A percentile compares a stretch with the other conserved stretches of the same genome.
These are phyloP conservation scores for Hebeloma cylindrosporum DNA, from an alignment of 768 basidiomycete genomes.

Conservation along the genomic window DNA sequence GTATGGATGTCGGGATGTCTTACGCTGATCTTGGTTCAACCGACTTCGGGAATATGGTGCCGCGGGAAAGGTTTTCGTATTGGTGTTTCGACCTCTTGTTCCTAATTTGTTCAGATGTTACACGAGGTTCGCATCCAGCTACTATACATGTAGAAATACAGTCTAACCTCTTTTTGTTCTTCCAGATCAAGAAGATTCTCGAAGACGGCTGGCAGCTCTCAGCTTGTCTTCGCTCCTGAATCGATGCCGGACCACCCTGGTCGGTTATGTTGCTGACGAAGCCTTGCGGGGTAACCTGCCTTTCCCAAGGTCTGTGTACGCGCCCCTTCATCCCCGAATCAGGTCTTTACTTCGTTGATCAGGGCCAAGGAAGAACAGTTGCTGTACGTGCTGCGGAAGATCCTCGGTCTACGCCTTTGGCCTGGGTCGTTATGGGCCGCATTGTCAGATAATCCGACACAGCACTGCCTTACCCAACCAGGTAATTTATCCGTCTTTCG, in stretches of 20 bases:
- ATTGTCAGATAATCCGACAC: conserved; percentile 61
- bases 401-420: conserved; percentile 73
- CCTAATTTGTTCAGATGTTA: conserved; percentile 68
- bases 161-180: neutral
- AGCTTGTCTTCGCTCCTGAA: conserved; percentile 70
- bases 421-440: conserved; percentile 78
- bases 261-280: conserved; percentile 81
- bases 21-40: conserved; percentile 57
- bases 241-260: conserved; percentile 69
- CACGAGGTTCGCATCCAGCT: conserved; percentile 49
- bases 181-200: conserved; percentile 58
- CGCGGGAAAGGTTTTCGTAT: conserved; percentile 85
- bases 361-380: conserved; percentile 90
- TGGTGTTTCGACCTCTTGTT: conserved; percentile 93
- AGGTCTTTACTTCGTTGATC: neutral
- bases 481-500: conserved; percentile 36
- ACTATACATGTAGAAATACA: neutral
- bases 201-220: conserved; percentile 71
- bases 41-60: conserved; percentile 51
- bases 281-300: conserved; percentile 83
- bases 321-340: neutral
- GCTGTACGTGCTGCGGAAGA: conserved; percentile 76
- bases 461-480: conserved; percentile 54
- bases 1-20: conserved; percentile 34
- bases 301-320: conserved; percentile 65